phyloP scores from a whole-genome alignment of 352 stramenopile species.

The Phytophthora ramorum region DNA sequence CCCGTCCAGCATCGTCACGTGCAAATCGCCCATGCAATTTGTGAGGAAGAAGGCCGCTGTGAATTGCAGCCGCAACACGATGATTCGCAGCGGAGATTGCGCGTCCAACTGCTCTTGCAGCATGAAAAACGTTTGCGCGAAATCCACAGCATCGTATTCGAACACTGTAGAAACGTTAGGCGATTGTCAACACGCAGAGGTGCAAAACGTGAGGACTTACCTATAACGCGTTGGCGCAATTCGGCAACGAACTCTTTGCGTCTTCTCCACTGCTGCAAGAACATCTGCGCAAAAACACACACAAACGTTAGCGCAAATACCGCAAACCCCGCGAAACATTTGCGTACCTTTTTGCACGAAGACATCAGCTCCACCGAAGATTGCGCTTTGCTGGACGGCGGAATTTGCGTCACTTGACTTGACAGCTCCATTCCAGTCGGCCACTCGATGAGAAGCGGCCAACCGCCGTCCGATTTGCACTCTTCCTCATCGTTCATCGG shows the following conservation, averaged over 20 bases:
- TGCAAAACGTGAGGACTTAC: neutral
- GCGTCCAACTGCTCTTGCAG: constrained; percentile 52
- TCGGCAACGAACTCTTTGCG: constrained; percentile 49
- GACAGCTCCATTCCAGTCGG: constrained; percentile 39
- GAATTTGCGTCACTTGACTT: constrained; percentile 46
- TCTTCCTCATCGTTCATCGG: constrained; percentile 20
- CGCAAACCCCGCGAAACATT: neutral
- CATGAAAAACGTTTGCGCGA: constrained; percentile 59
- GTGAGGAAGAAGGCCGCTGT: constrained; percentile 49
- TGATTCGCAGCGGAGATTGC: constrained; percentile 42
- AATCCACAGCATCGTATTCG: constrained; percentile 59
- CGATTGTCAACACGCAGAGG: too few species aligned
- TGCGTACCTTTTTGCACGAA: neutral
- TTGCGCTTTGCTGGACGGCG: constrained; percentile 26
- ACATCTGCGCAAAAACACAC: constrained; percentile 32
- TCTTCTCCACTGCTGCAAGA: constrained; percentile 49
- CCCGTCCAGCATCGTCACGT: constrained; percentile 44
- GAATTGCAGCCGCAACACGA: constrained; percentile 51
- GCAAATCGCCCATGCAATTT: constrained; percentile 46
- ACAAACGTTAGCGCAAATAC: neutral
- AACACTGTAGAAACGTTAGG: constrained; percentile 39
- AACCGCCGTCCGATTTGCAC: constrained; percentile 1
- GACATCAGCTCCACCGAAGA: neutral
- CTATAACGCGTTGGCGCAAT: constrained; percentile 24
- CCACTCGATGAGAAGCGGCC: constrained; percentile 46